Conservation (phyloP, 208 protist species). For the Balamuthia mandrillaris region DNA sequence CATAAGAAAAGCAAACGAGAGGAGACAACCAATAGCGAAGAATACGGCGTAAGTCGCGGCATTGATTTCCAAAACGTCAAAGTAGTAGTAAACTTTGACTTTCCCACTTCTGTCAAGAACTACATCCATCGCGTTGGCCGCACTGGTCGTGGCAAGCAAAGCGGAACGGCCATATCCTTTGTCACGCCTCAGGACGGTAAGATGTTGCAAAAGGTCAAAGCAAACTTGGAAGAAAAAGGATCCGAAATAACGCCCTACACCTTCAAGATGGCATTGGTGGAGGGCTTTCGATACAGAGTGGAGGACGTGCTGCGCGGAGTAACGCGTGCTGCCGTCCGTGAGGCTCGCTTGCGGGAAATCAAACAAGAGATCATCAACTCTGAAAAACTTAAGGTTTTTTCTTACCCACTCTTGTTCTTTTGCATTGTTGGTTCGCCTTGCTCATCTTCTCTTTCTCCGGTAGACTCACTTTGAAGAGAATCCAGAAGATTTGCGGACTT, state of each 20-base stretch:
- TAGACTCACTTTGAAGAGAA: neutral
- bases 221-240: neutral
- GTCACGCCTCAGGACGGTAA: constrained; percentile 10
- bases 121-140: constrained; percentile 95
- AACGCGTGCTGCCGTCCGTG: neutral
- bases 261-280: constrained; percentile 18
- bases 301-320: neutral
- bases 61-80: constrained; percentile 93
- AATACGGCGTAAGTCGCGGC: constrained; percentile 83
- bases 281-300: constrained; percentile 27
- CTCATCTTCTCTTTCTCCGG: neutral
- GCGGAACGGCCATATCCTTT: constrained; percentile 31
- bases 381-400: constrained; percentile 34
- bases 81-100: constrained; percentile 93
- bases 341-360: constrained; percentile 32
- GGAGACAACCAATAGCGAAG: constrained; percentile 39
- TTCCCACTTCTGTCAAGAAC: constrained; percentile 80
- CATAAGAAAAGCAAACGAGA: constrained; percentile 20
- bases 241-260: neutral
- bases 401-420: neutral
- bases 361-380: constrained; percentile 43
- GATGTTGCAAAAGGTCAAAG: constrained; percentile 1
- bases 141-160: constrained; percentile 60
- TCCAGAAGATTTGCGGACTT: neutral
- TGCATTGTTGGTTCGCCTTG: neutral